Base-by-base conservation (phyloP, 495 filamentous ascomycete species). In the Neurospora sp. region DNA sequence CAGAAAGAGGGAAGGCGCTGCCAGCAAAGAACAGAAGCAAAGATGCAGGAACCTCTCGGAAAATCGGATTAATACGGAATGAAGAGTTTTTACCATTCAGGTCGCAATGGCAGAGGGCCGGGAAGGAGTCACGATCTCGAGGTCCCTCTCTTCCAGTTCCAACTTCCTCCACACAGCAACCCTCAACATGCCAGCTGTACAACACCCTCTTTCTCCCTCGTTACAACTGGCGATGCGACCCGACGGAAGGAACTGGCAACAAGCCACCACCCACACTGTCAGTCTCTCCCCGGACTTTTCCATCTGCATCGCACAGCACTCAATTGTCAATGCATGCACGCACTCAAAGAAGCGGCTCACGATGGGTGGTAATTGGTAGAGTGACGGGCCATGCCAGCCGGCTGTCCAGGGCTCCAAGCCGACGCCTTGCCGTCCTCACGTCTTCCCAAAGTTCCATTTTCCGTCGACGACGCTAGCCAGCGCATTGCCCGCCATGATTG, bases 391-490 rank as follows among this genome's bases (percentile, higher is more conserved):
- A 23, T 27, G 46, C n/a, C n/a, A n/a, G 20, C 46, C 20, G 48
- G 20, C 48, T 59, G 20, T 59, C 48, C 0, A 62, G 54, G 23
- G 54, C 54, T 62, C 54, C 54, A 62, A 62, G 54, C 23, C 54
- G 54, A 62, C 54, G 54, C 27, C 54, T 66, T 66, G 23, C 23
- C 54, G 54, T 62, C 54, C 48, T 44, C 70, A 35, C 70, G 37
- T 72, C 62, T 16, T 39, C 16, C 48, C 70, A 41, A 70, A 11
- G 12, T n/a, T 48, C 41, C 70, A 39, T 54, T n/a, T 37, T 39
- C 73, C 66, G 39, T 66, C 66, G 62, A 44, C 72, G 37, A 70
- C 74, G 76, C 76, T 77, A 77, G 76, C 76, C 76, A 77, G 66
- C 76, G 71, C 76, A 77, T 73, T 71, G 71, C 38, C 23, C n/a